Base-by-base conservation (phyloP, 352 stramenopile genomes). In the Phytophthora citricola region DNA sequence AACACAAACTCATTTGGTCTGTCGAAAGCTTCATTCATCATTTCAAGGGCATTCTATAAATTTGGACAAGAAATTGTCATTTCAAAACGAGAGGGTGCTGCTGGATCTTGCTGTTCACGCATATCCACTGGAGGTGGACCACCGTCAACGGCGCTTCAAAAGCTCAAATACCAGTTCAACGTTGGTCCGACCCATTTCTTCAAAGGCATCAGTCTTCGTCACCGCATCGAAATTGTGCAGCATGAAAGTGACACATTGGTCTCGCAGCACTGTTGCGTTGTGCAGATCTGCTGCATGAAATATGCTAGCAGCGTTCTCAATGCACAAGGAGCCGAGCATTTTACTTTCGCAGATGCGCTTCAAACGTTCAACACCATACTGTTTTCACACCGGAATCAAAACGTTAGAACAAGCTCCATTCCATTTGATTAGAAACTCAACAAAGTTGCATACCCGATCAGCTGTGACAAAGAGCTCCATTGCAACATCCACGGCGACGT, bases 161-260 rank as follows among this genome's bases (percentile, higher is more conserved):
- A 99, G 91, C 75, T 99, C 96, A 76, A 99, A 99, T 15, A 99
- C 95, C 24, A 99, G 83, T 52, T 99, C 97, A 58, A 99, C 97
- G 76, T 99, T 99, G 57, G 83, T 98, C 55, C 97, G 78, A 20
- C 96, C 97, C 97, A 99, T 99, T 70, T 99, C 96, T 83, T 99
- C 96, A 81, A 99, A 99, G n/a, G 91, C 79, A 27, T 83, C 63
- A 10, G 94, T 99, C 80, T 99, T 99, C 17, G 94, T 98, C 15
- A 99, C 92, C 15, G 85, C 85, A 79, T 99, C 97, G 75, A 99
- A 99, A 83, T 99, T 97, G 46, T 94, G 89, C 31, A 99, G 75
- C 70, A 99, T 98, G 73, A 98, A 99, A 32, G 93, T 91, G 58
- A 99, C 91, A 61, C 94, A 98, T 69, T 98, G 98, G 60, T 96